A percentile compares a stretch with the other conserved stretches of the same genome.
phyloP scores from a whole-genome alignment of 2,329 filamentous ascomycete genomes.

The Fusarium compactum region DNA sequence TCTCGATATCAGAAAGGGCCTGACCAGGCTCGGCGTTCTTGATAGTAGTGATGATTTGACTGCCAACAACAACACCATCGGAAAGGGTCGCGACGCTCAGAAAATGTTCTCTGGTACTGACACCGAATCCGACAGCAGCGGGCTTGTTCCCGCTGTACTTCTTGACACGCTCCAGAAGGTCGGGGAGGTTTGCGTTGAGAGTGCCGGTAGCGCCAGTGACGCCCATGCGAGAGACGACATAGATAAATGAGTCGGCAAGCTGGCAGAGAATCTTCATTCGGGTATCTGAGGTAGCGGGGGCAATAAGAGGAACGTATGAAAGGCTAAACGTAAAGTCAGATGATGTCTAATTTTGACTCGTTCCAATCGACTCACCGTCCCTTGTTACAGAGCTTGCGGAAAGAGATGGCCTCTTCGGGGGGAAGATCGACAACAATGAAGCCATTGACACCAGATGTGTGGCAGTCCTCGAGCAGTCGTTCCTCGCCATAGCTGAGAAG shows the following conservation, averaged over 20 bases:
- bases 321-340: conserved; percentile 63
- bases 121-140: conserved; percentile 93
- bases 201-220: conserved; percentile 91
- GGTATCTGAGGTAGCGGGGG: conserved; percentile 89
- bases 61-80: conserved; percentile 96
- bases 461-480: conserved; percentile 84
- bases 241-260: conserved; percentile 98
- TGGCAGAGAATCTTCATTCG: conserved; percentile 97
- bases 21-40: conserved; percentile 51
- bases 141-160: conserved; percentile 92
- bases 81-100: conserved; percentile 83
- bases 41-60: conserved; percentile 89
- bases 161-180: conserved; percentile 86
- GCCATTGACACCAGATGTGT: conserved; percentile 87
- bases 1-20: conserved; percentile 77
- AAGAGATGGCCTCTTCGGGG: conserved; percentile 93
- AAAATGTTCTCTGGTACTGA: conserved; percentile 96
- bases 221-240: conserved; percentile 96
- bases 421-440: conserved; percentile 98
- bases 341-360: neutral
- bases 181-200: conserved; percentile 83
- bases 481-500: conserved; percentile 95
- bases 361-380: conserved; percentile 69
- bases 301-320: conserved; percentile 97
- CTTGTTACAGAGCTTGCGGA: conserved; percentile 84